phyloP scores from a whole-genome alignment of 2,329 filamentous ascomycete species.

The Curvularia sp. region DNA sequence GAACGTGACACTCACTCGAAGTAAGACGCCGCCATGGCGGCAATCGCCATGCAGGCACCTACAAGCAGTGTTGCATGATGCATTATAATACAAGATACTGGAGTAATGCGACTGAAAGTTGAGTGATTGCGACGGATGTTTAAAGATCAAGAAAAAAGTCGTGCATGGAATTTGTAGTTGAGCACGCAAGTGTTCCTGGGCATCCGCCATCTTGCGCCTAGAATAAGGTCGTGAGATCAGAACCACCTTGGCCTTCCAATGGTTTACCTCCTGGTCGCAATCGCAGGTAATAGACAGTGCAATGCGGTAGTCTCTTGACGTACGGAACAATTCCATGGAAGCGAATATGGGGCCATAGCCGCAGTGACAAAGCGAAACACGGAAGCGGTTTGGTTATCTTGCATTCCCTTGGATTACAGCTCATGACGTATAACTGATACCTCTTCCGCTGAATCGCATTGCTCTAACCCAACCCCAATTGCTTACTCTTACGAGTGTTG shows the following conservation, averaged over 20 bases:
- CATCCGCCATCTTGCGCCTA: not conserved
- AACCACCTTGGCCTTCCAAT: not conserved
- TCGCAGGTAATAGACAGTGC: not conserved
- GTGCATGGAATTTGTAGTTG: not conserved
- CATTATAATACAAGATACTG: not conserved
- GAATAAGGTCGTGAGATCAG: not conserved
- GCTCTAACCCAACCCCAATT: no score
- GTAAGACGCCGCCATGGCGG: not conserved
- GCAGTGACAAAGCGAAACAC: not conserved
- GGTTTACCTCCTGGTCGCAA: not conserved
- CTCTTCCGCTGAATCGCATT: not conserved
- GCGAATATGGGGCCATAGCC: not conserved
- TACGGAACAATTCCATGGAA: not conserved
- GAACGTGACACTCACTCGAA: not conserved
- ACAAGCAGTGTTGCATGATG: not conserved
- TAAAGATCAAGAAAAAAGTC: not conserved
- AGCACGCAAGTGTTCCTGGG: not conserved
- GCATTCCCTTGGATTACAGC: not conserved
- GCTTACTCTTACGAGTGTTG: not conserved
- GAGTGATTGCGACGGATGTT: not conserved
- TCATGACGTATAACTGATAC: not conserved
- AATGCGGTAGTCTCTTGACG: not conserved
- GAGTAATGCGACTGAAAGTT: not conserved
- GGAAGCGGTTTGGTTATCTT: not conserved
- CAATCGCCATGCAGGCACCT: not conserved